phyloP scores from a whole-genome alignment of 805 yeast genomes.

The Myxozyma sirexii region DNA sequence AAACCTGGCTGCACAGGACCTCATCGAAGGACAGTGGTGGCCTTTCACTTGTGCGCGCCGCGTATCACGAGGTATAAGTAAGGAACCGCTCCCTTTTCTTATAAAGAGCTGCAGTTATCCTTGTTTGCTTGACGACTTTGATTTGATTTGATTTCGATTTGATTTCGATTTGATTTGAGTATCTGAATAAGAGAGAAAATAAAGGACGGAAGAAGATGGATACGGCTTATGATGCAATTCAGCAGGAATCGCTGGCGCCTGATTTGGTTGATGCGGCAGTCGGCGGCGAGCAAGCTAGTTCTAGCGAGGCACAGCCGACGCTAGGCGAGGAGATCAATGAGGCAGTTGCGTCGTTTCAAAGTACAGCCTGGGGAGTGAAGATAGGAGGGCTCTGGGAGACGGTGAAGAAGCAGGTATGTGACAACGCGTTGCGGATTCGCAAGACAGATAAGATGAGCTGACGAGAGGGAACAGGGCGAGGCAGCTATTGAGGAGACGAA shows the following conservation, averaged over 20 bases:
- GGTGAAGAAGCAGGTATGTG: conserved; percentile 37
- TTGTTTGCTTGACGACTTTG: too few species aligned
- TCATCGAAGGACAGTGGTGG: too few species aligned
- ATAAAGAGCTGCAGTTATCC: too few species aligned
- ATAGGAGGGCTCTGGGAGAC: conserved; percentile 40
- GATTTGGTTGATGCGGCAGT: not conserved
- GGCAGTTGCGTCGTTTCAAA: conserved; percentile 28
- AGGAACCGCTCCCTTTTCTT: too few species aligned
- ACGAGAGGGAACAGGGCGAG: conserved; percentile 26
- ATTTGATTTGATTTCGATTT: too few species aligned
- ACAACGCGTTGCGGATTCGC: too few species aligned
- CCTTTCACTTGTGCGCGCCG: too few species aligned
- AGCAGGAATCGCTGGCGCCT: conserved; percentile 26
- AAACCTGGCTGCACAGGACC: too few species aligned
- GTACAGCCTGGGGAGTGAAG: conserved; percentile 32
- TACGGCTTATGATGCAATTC: conserved; percentile 33
- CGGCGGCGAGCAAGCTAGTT: not conserved
- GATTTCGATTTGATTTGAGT: too few species aligned
- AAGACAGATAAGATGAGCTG: too few species aligned
- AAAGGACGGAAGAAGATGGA: conserved; percentile 26
- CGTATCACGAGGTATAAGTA: too few species aligned
- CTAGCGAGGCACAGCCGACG: conserved; percentile 3
- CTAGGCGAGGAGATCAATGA: conserved; percentile 31
- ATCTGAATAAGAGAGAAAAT: too few species aligned
- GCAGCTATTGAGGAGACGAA: conserved; percentile 38